Evolutionary conservation across 805 yeast species (phyloP).

Genomic region (Saccharomycopsis javanensis): DNA sequence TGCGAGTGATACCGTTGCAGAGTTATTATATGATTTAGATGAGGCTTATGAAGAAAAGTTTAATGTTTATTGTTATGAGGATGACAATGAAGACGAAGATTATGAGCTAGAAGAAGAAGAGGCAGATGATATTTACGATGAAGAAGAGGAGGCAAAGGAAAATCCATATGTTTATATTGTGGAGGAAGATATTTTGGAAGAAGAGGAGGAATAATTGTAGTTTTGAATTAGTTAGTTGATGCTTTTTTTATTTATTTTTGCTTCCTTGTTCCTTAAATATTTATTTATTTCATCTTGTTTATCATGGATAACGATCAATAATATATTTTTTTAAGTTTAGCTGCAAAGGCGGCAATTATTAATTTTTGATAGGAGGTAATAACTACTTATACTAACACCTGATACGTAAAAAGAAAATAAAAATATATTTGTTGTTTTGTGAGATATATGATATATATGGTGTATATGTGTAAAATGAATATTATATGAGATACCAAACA

Average conservation of each 20-base stretch:
- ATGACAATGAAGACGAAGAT: constrained; percentile 4
- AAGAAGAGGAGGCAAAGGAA: constrained; percentile 10
- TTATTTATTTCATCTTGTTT: background rate
- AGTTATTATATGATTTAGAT: background rate
- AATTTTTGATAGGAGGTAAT: too few relatives aligned
- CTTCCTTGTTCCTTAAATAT: background rate
- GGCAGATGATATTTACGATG: constrained; percentile 7
- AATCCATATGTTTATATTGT: constrained; percentile 3
- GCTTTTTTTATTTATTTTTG: background rate
- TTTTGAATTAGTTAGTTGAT: too few relatives aligned
- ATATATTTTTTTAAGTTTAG: too few relatives aligned
- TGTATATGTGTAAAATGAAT: too few relatives aligned
- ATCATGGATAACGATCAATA: too few relatives aligned
- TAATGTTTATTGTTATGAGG: constrained; percentile 2
- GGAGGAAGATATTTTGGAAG: constrained; percentile 5
- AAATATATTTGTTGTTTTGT: too few relatives aligned
- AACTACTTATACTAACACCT: too few relatives aligned
- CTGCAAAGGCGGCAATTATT: too few relatives aligned
- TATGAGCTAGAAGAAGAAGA: constrained; percentile 17
- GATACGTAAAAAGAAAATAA: too few relatives aligned
- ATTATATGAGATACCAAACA: too few relatives aligned
- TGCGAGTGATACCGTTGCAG: constrained; percentile 2
- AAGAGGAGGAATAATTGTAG: background rate
- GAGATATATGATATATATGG: too few relatives aligned
- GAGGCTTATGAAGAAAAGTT: constrained; percentile 16